Percentiles rank a stretch among this genome's conserved stretches.
These are phyloP conservation scores for Fusarium sp. DNA, from an alignment of 2,329 filamentous ascomycete genomes.

Conservation along the genomic window DNA sequence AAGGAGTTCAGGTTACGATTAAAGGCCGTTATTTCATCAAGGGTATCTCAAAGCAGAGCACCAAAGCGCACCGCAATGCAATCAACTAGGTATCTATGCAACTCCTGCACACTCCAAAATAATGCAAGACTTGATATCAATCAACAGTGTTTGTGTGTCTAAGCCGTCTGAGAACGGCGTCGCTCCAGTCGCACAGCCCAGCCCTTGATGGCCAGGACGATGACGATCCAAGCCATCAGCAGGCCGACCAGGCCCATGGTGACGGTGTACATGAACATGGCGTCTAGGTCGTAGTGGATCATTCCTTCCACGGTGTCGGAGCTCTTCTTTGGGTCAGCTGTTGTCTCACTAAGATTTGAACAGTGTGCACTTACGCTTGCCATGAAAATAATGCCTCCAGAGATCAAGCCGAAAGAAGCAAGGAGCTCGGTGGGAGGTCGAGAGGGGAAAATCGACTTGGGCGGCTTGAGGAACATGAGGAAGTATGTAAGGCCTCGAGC, in stretches of 20 bases:
- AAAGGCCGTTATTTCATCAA: constrained; percentile 29
- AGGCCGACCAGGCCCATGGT: constrained; percentile 83
- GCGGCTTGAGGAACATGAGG: constrained; percentile 79
- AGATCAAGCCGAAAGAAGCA: constrained; percentile 82
- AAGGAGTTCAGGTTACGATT: background rate
- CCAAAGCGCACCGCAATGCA: constrained; percentile 10
- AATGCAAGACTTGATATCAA: background rate
- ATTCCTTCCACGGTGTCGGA: constrained; percentile 79
- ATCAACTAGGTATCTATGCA: constrained; percentile 9
- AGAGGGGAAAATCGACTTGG: constrained; percentile 79
- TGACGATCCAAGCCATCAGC: constrained; percentile 83
- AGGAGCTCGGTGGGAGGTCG: constrained; percentile 92
- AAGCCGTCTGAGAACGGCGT: constrained; percentile 3
- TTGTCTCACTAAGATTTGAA: constrained; percentile 28
- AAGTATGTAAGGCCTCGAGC: constrained; percentile 82
- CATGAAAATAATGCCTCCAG: constrained; percentile 93
- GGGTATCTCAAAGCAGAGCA: constrained; percentile 42
- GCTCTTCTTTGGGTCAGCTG: constrained; percentile 57
- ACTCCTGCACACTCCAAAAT: background rate
- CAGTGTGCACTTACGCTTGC: constrained; percentile 70
- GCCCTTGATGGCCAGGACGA: constrained; percentile 83
- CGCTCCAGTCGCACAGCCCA: constrained; percentile 71
- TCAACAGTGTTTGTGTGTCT: background rate
- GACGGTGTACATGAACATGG: constrained; percentile 93
- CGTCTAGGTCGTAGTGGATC: constrained; percentile 77